Evolutionary conservation across 139 green algal species (phyloP).

Genomic region (Asterochloris sp.): DNA sequence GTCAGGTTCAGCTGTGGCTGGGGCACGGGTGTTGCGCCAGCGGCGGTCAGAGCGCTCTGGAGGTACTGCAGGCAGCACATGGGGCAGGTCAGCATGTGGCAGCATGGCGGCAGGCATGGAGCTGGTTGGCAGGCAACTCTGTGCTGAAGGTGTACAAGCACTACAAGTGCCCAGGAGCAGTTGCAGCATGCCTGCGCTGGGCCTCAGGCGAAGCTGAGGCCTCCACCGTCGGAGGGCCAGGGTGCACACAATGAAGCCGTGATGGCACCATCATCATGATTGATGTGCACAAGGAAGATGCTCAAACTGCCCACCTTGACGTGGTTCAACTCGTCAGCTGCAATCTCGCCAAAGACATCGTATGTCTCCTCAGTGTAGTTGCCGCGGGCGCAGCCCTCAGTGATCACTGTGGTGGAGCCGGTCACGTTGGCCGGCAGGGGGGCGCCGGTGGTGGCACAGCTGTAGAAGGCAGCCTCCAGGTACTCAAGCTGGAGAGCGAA

Average conservation of each 20-base stretch:
- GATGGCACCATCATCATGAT: no score
- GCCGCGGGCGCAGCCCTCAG: background rate
- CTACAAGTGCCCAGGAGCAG: no score
- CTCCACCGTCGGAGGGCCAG: no score
- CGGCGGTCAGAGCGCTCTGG: slow-evolving; percentile 11
- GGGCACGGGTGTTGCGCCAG: slow-evolving; percentile 1
- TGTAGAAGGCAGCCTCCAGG: slow-evolving; percentile 20
- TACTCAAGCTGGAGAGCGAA: slow-evolving; percentile 39
- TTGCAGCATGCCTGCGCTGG: no score
- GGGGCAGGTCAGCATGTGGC: no score
- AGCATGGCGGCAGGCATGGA: no score
- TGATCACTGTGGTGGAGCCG: background rate
- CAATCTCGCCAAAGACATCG: background rate
- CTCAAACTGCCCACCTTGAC: background rate
- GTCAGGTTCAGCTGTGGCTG: slow-evolving; percentile 10
- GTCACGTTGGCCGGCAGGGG: background rate
- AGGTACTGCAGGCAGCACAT: slow-evolving; percentile 3
- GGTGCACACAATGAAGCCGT: no score
- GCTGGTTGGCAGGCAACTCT: no score
- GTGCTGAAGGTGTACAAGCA: no score
- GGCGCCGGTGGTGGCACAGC: background rate
- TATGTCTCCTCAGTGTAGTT: background rate
- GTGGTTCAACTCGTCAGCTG: slow-evolving; percentile 34
- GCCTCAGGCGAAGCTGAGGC: no score
- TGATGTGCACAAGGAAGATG: no score